Conservation (phyloP, 148 eudicot genomes). For the Rheum nobile region DNA sequence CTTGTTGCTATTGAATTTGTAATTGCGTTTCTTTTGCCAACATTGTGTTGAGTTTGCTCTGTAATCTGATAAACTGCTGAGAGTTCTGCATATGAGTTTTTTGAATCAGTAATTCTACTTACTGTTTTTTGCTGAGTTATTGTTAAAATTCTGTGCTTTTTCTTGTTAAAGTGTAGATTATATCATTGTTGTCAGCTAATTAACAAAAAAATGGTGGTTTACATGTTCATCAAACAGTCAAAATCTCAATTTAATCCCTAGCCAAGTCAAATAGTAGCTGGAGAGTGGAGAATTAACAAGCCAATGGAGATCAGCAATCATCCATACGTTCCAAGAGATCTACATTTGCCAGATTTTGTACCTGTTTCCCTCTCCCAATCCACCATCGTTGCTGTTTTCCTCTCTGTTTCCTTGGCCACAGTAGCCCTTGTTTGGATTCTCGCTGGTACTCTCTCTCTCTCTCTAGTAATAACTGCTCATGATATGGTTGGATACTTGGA, state of each 20-base stretch:
- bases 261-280: background rate
- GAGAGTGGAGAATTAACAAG: background rate
- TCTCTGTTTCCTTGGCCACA: conserved; percentile 30
- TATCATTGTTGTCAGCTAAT: no score
- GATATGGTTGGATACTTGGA: background rate
- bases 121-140: background rate
- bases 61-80: background rate
- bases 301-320: conserved; percentile 20
- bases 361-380: conserved; percentile 37
- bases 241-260: background rate
- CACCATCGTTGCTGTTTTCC: conserved; percentile 45
- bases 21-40: background rate
- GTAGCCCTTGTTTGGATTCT: conserved; percentile 47
- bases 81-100: no score
- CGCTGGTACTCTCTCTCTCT: conserved; percentile 32
- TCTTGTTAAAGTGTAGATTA: background rate
- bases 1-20: background rate
- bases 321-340: conserved; percentile 61
- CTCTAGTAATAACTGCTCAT: background rate
- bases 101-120: background rate
- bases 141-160: background rate
- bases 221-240: background rate
- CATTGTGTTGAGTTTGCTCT: background rate
- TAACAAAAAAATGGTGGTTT: background rate
- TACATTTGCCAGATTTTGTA: conserved; percentile 59